A percentile compares a stretch with the other conserved stretches of the same genome.
These are phyloP conservation scores for Tylopilus subfusipes DNA, from an alignment of 768 basidiomycete species.

Conservation along the genomic window DNA sequence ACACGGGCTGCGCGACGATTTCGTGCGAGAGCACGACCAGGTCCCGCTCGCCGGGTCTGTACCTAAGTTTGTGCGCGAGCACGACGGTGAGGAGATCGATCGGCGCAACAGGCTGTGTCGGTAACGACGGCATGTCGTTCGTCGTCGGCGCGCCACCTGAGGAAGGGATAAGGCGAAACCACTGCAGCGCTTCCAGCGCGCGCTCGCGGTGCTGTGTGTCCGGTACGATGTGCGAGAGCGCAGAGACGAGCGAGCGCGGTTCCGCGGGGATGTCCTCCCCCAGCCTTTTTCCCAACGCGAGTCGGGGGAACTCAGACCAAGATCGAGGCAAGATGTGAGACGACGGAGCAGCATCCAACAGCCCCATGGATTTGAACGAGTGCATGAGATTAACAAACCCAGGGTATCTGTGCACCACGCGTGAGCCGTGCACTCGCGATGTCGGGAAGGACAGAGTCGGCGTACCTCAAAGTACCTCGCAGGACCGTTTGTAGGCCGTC, in stretches of 20 bases:
- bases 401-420: conserved; percentile 56
- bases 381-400: conserved; percentile 77
- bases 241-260: conserved; percentile 32
- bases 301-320: conserved; percentile 38
- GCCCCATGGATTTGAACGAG: conserved; percentile 64
- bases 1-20: conserved; percentile 47
- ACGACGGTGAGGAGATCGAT: conserved; percentile 74
- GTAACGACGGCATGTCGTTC: conserved; percentile 40
- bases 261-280: conserved; percentile 30
- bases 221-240: conserved; percentile 24
- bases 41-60: conserved; percentile 71
- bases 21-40: conserved; percentile 87
- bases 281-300: conserved; percentile 30
- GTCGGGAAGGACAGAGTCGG: background rate
- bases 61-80: conserved; percentile 68
- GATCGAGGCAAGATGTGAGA: conserved; percentile 17
- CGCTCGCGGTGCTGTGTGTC: conserved; percentile 19
- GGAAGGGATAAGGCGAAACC: conserved; percentile 22
- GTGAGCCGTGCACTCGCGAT: background rate
- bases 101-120: conserved; percentile 42
- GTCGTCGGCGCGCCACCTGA: background rate
- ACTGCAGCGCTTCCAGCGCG: conserved; percentile 44
- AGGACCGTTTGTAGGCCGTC: conserved; percentile 59
- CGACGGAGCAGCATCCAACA: conserved; percentile 45
- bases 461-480: conserved; percentile 79